phyloP scores from a whole-genome alignment of 2,329 filamentous ascomycete species.

The Talaromyces sp. region DNA sequence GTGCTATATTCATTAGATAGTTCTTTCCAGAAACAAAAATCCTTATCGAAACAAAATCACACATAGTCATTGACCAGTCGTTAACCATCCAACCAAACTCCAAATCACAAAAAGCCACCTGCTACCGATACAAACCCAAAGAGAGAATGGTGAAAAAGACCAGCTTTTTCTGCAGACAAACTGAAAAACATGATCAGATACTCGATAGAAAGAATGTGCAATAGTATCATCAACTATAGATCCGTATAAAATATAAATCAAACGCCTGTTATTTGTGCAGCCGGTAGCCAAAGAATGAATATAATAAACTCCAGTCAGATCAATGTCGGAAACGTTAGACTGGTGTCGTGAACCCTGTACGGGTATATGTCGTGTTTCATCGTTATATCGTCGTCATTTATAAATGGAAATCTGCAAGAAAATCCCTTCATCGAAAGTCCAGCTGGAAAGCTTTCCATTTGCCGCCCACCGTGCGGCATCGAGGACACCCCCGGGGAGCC shows the following conservation, averaged over 20 bases:
- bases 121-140: slow-evolving; percentile 7
- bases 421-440: slow-evolving; percentile 28
- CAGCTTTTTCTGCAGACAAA: slow-evolving; percentile 1
- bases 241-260: neutral
- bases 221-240: neutral
- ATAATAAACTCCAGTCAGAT: neutral
- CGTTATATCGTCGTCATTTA: neutral
- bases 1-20: neutral
- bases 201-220: neutral
- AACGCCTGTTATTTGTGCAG: neutral
- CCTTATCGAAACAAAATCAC: no score
- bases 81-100: neutral
- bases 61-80: no score
- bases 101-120: slow-evolving; percentile 6
- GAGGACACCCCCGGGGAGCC: slow-evolving; percentile 38
- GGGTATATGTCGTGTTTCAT: neutral
- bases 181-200: no score
- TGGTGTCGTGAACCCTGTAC: neutral
- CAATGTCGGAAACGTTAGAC: neutral
- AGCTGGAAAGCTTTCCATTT: slow-evolving; percentile 47
- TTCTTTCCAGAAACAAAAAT: neutral
- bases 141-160: neutral
- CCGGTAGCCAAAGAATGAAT: neutral
- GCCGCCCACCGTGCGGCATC: slow-evolving; percentile 40
- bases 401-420: neutral